These are phyloP conservation scores for Diaporthe aspalathi DNA, from an alignment of 2,329 filamentous ascomycete species.

Conservation along the genomic window DNA sequence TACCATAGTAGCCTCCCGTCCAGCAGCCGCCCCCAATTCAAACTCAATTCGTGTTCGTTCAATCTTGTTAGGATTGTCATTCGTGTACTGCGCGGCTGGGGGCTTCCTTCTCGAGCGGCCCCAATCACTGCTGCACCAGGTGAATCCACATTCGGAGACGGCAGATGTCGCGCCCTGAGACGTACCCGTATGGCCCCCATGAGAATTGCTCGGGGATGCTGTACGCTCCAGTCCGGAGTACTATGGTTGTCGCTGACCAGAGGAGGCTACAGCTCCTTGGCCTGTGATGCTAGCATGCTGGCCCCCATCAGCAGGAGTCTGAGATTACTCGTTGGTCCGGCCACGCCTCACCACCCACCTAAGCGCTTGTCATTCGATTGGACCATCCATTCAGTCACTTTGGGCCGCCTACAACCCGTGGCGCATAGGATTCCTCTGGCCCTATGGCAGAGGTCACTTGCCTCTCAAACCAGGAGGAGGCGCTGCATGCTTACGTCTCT, in stretches of 20 bases:
- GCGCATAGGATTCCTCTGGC: not conserved
- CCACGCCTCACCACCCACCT: not conserved
- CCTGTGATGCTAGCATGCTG: not conserved
- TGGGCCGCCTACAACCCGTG: not conserved
- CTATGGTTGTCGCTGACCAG: no score
- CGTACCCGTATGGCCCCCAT: not conserved
- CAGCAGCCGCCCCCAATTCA: conserved; percentile 12
- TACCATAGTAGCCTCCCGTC: not conserved
- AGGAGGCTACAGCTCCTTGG: no score
- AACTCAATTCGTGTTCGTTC: conserved; percentile 11
- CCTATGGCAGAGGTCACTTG: not conserved
- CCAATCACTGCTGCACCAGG: not conserved
- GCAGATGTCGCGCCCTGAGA: not conserved
- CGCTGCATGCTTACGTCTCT: not conserved
- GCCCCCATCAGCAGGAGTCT: no score
- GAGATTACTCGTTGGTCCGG: not conserved
- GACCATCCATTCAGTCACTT: no score
- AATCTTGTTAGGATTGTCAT: not conserved
- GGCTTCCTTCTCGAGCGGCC: not conserved
- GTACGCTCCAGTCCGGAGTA: not conserved
- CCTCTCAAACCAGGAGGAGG: not conserved
- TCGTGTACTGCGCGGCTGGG: not conserved
- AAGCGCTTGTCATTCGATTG: not conserved
- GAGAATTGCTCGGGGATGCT: not conserved
- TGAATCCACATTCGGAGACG: not conserved